Evolutionary conservation across 768 basidiomycete species (phyloP).

Genomic region (Austroboletus festivus): DNA sequence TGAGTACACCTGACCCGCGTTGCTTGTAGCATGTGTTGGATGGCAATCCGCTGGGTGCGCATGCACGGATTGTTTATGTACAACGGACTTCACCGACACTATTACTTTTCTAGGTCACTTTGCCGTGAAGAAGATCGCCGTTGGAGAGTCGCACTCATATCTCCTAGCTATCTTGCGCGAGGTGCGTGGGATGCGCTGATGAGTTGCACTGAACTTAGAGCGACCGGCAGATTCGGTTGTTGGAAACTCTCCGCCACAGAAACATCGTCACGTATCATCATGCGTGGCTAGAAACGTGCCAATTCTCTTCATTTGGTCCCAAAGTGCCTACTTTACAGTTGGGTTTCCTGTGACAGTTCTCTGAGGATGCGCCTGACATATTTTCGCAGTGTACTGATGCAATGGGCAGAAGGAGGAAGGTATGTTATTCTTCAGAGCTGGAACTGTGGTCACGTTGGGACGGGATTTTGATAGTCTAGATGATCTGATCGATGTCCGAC

Average conservation of each 20-base stretch:
- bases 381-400: slow-evolving; percentile 71
- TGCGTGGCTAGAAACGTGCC: slow-evolving; percentile 84
- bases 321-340: slow-evolving; percentile 86
- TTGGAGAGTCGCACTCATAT: slow-evolving; percentile 87
- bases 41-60: slow-evolving; percentile 73
- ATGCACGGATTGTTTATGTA: neutral
- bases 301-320: slow-evolving; percentile 87
- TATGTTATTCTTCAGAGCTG: slow-evolving; percentile 14
- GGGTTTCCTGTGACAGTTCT: slow-evolving; percentile 24
- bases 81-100: slow-evolving; percentile 1
- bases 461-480: slow-evolving; percentile 53
- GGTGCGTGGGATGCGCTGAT: slow-evolving; percentile 32
- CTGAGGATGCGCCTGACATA: neutral
- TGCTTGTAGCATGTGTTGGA: slow-evolving; percentile 72
- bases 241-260: slow-evolving; percentile 84
- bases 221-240: slow-evolving; percentile 60
- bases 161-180: slow-evolving; percentile 79
- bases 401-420: slow-evolving; percentile 90
- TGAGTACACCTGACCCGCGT: slow-evolving; percentile 2
- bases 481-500: slow-evolving; percentile 78
- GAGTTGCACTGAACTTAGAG: neutral
- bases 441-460: neutral
- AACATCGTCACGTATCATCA: slow-evolving; percentile 97
- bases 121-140: slow-evolving; percentile 95
- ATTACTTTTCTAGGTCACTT: slow-evolving; percentile 57